Base-by-base conservation (phyloP, 2,329 filamentous ascomycete genomes). In the Acephala macrosclerotiorum region DNA sequence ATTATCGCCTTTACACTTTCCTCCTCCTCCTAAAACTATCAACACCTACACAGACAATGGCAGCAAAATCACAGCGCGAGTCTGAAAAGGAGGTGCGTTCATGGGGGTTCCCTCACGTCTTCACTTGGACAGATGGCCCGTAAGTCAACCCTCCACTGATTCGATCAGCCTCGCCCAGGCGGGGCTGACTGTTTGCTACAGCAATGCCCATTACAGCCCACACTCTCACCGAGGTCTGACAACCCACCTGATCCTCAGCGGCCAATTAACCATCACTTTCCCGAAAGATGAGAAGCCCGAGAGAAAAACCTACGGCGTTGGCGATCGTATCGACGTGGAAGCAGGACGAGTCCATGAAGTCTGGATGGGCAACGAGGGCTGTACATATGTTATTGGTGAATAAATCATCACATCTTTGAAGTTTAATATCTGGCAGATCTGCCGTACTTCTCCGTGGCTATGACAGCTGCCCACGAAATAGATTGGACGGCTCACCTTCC, bases 91-190 rank as follows among this genome's bases (percentile, higher is more conserved):
- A 91, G 73, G 90, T 93, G 29, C 82, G 82, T 40, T 86, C 85
- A 1, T 92, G 90, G 90, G 90, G 90, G 1, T 93, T 92, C 75
- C 71, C 76, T 2, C 82, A 88, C 58, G 89, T 91, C 73, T 91
- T 91, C 69, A 92, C 89, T 2, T 93, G 90, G 90, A 88, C 84
- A 8, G 91, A 93, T 77, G 79, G 82, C 25, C 87, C 89, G 89
- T 92, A 83, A 75, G 87, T 84, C 40, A 38, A 26, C 38, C 26
- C 14, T 26, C 25, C 29, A 33, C 9, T 53, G 36, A 61, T 38
- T 57, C 62, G 29, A 63, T 65, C 60, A 64, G 58, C 56, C 35
- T 53, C 6, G n/a, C 40, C 36, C n/a, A 62, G 22, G 29, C 47
- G 61, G 53, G 60, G 70, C 70, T 71, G 65, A 74, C 56, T 36